Percentiles rank a stretch among this genome's conserved stretches.
Conservation (phyloP, 192 early-diverging fungal species). For the Gigaspora rosea region DNA sequence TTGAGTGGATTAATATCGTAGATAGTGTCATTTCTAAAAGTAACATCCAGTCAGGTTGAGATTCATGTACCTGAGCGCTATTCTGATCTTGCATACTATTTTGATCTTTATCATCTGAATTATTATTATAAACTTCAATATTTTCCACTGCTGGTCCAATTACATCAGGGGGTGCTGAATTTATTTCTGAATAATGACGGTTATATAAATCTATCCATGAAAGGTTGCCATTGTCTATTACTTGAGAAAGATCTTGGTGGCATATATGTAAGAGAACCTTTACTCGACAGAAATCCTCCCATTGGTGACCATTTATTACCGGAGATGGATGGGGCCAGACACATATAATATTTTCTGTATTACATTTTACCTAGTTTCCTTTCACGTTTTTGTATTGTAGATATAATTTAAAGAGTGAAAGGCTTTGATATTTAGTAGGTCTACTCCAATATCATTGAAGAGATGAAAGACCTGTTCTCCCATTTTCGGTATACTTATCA, state of each 20-base stretch:
- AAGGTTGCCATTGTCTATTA: not conserved
- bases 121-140: not conserved
- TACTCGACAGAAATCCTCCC: not conserved
- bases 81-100: not conserved
- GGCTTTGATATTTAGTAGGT: not conserved
- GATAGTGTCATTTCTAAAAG: not conserved
- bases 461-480: not conserved
- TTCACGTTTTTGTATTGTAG: not conserved
- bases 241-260: not conserved
- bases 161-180: not conserved
- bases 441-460: not conserved
- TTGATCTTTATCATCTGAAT: not conserved
- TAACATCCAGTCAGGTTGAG: not conserved
- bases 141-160: not conserved
- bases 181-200: slow-evolving; percentile 2
- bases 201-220: not conserved
- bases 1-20: not conserved
- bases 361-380: not conserved
- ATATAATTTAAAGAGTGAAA: slow-evolving; percentile 3
- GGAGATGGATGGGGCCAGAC: not conserved
- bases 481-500: not conserved
- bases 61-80: not conserved
- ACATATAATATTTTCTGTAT: not conserved
- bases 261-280: slow-evolving; percentile 4
- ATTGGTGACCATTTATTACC: not conserved